Evolutionary conservation across 768 basidiomycete genomes (phyloP).

Genomic region (Kwoniella bestiolae): DNA sequence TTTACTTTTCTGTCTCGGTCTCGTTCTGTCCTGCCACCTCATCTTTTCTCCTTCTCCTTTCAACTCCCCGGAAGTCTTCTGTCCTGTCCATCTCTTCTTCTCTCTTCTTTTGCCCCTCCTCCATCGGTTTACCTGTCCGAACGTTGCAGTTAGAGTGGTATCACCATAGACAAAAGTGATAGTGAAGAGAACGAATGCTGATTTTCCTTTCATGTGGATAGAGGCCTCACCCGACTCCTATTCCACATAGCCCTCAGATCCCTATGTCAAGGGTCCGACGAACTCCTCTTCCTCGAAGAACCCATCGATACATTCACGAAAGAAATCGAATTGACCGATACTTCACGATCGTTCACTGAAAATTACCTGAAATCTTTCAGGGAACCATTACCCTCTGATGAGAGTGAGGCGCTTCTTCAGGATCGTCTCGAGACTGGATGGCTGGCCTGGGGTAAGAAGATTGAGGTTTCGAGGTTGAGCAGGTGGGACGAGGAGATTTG

Average conservation of each 20-base stretch:
- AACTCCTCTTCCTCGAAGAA: conserved; percentile 68
- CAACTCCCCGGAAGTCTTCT: no score
- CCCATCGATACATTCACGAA: conserved; percentile 71
- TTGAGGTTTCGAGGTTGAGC: conserved; percentile 60
- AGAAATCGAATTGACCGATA: conserved; percentile 61
- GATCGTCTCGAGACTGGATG: conserved; percentile 81
- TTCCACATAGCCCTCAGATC: conserved; percentile 76
- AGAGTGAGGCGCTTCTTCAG: conserved; percentile 47
- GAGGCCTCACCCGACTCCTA: conserved; percentile 70
- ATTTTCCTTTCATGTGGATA: no score
- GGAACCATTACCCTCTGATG: conserved; percentile 59
- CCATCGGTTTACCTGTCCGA: no score
- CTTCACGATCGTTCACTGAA: conserved; percentile 64
- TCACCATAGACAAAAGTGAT: no score
- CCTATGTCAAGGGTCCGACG: conserved; percentile 67
- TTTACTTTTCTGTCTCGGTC: not conserved
- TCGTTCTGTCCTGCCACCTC: no score
- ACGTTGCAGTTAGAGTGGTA: no score
- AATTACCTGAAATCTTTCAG: conserved; percentile 67
- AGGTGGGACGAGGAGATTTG: conserved; percentile 49
- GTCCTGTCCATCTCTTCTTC: no score
- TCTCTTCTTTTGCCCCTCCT: no score
- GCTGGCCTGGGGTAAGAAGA: conserved; percentile 69
- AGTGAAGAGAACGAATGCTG: no score
- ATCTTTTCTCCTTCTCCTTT: no score